Conservation (phyloP, 352 stramenopile species). For the Globisporangium parvum region DNA sequence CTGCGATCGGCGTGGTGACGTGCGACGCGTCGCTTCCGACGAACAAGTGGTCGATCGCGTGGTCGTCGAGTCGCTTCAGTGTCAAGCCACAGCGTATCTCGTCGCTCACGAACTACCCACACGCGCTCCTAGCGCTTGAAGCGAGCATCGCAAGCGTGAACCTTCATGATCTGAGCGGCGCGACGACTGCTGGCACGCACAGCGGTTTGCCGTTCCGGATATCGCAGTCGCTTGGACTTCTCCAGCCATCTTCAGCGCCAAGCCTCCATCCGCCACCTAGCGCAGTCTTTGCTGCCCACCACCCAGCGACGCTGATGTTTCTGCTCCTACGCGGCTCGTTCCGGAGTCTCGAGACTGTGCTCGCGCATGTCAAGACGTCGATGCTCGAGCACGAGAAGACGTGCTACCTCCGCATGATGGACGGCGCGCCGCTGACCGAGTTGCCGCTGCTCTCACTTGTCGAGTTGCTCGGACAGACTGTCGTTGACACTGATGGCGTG, state of each 20-base stretch:
- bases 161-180: slow-evolving; percentile 37
- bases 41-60: slow-evolving; percentile 52
- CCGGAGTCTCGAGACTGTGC: slow-evolving; percentile 38
- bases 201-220: slow-evolving; percentile 11
- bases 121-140: slow-evolving; percentile 37
- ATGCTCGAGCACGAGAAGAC: slow-evolving; percentile 68
- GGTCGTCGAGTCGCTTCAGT: slow-evolving; percentile 57
- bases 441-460: slow-evolving; percentile 53
- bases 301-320: slow-evolving; percentile 67
- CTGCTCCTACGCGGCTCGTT: slow-evolving; percentile 66
- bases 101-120: slow-evolving; percentile 46
- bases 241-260: neutral
- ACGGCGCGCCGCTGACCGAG: slow-evolving; percentile 36
- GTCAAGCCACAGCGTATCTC: slow-evolving; percentile 42
- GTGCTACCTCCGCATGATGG: slow-evolving; percentile 72
- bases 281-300: slow-evolving; percentile 25
- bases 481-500: neutral
- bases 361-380: slow-evolving; percentile 48
- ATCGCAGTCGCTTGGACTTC: neutral
- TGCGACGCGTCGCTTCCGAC: slow-evolving; percentile 31
- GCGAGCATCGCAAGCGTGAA: slow-evolving; percentile 54
- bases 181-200: slow-evolving; percentile 9
- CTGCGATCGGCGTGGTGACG: slow-evolving; percentile 55
- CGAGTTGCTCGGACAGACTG: slow-evolving; percentile 25
- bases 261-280: neutral